phyloP scores from a whole-genome alignment of 768 basidiomycete species.

The Russula compacta region DNA sequence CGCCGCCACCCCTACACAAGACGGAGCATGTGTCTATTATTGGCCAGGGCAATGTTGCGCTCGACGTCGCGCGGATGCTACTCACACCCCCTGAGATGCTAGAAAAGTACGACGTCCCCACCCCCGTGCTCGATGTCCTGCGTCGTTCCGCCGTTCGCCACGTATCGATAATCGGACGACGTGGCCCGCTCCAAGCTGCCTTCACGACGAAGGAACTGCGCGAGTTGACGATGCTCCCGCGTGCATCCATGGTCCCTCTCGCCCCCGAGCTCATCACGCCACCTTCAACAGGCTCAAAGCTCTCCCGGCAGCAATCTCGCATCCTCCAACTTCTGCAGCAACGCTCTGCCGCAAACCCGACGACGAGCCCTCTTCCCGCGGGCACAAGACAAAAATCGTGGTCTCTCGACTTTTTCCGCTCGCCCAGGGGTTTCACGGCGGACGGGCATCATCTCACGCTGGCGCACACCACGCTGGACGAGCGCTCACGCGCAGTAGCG shows the following conservation, averaged over 20 bases:
- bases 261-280: constrained; percentile 35
- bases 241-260: constrained; percentile 60
- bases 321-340: constrained; percentile 32
- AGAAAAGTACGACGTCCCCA: constrained; percentile 67
- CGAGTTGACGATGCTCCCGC: constrained; percentile 60
- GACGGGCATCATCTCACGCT: no score
- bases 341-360: constrained; percentile 23
- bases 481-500: constrained; percentile 39
- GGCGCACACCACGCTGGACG: constrained; percentile 32
- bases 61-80: constrained; percentile 87
- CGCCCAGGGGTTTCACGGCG: no score
- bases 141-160: constrained; percentile 53
- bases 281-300: constrained; percentile 28
- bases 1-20: constrained; percentile 55
- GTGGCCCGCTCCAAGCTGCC: constrained; percentile 82
- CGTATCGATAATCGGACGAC: constrained; percentile 75
- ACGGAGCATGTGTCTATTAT: constrained; percentile 71
- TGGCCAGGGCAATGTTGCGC: constrained; percentile 90
- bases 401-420: constrained; percentile 42
- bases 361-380: constrained; percentile 34
- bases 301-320: constrained; percentile 58
- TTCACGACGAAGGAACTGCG: constrained; percentile 91
- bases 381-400: no score
- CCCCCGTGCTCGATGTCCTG: constrained; percentile 61
- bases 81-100: constrained; percentile 61